These are phyloP conservation scores for Biancaea sappan DNA, from an alignment of 306 rosid species.

Conservation along the genomic window DNA sequence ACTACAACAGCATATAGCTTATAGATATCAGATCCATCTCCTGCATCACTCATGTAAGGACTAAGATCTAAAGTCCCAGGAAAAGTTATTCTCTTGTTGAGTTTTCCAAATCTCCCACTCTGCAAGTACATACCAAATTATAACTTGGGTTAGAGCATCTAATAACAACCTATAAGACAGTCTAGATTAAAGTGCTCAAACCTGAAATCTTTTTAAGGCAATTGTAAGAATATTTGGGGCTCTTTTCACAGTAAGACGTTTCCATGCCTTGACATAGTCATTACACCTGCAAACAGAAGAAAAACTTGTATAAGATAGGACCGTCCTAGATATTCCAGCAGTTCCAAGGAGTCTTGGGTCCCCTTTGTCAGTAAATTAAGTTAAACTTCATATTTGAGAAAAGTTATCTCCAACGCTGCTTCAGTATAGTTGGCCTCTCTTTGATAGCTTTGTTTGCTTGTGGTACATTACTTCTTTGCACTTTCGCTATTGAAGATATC, in stretches of 20 bases:
- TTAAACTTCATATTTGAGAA: neutral
- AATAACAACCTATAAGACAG: constrained; percentile 12
- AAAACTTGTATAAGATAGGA: constrained; percentile 31
- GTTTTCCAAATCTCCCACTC: constrained; percentile 97
- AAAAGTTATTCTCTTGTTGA: constrained; percentile 88
- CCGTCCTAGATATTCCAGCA: neutral
- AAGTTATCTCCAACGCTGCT: neutral
- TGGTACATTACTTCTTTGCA: neutral
- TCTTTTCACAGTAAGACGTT: constrained; percentile 73
- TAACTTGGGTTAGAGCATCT: constrained; percentile 16
- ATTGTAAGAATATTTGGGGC: constrained; percentile 95
- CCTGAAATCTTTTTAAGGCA: constrained; percentile 99
- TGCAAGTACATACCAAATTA: constrained; percentile 36
- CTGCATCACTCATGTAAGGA: constrained; percentile 84
- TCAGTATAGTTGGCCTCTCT: neutral
- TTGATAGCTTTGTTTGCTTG: neutral
- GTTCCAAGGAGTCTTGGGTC: neutral
- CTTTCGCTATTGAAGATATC: neutral
- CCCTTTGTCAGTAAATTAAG: neutral
- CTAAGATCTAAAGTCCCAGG: constrained; percentile 84
- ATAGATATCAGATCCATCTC: constrained; percentile 72
- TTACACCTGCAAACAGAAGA: constrained; percentile 74
- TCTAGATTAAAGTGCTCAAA: constrained; percentile 40
- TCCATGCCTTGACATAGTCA: constrained; percentile 95
- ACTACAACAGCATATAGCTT: constrained; percentile 92